These are phyloP conservation scores for Sonneratia alba DNA, from an alignment of 345 rosid species.

Conservation along the genomic window DNA sequence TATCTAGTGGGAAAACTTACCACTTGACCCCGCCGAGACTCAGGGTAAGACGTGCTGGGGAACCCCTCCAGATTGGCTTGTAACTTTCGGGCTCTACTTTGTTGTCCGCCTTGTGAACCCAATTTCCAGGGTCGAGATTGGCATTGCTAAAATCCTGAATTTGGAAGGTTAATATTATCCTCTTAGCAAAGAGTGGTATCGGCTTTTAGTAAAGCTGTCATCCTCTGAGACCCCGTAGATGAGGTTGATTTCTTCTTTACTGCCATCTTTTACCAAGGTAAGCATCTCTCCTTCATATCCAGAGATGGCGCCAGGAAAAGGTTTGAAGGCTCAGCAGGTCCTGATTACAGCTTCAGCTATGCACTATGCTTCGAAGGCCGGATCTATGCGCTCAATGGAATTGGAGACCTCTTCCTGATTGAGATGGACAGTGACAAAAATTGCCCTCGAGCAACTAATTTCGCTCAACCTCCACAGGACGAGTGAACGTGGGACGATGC, in stretches of 20 bases:
- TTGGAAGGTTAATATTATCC: not conserved
- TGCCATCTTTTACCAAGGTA: not conserved
- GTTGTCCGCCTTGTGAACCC: constrained; percentile 2
- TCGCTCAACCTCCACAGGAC: not conserved
- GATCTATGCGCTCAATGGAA: not conserved
- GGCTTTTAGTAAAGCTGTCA: not conserved
- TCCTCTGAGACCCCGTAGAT: not conserved
- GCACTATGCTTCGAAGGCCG: not conserved
- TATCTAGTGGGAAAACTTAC: not conserved
- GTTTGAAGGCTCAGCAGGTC: not conserved
- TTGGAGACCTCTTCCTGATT: not conserved
- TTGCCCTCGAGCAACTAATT: not conserved
- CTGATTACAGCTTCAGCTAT: not conserved
- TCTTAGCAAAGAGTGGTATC: not conserved
- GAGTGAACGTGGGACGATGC: constrained; percentile 3
- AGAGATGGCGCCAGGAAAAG: not conserved
- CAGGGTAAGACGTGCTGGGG: constrained; percentile 3
- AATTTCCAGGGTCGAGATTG: not conserved
- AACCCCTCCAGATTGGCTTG: not conserved
- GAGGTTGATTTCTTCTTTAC: not conserved
- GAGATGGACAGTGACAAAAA: not conserved
- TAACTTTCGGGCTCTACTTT: not conserved
- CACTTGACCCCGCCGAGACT: not conserved
- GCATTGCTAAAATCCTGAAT: not conserved
- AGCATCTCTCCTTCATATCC: not conserved